These are phyloP conservation scores for Kwoniella newhampshirensis DNA, from an alignment of 768 basidiomycete genomes.

Conservation along the genomic window DNA sequence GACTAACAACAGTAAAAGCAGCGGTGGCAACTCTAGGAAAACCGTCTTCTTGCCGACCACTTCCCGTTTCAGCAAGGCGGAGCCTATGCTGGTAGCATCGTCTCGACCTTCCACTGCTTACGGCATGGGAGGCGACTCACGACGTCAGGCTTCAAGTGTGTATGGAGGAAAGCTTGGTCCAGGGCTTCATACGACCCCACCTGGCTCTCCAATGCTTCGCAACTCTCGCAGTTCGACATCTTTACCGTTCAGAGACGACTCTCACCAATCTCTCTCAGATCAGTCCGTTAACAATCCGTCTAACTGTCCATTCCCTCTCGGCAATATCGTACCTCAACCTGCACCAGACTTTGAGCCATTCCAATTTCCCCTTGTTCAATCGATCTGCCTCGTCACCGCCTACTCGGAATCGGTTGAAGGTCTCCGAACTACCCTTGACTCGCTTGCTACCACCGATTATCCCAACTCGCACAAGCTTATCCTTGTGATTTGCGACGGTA, in stretches of 20 bases:
- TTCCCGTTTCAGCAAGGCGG: slow-evolving; percentile 65
- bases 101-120: slow-evolving; percentile 52
- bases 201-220: slow-evolving; percentile 69
- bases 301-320: slow-evolving; percentile 87
- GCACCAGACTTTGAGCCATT: slow-evolving; percentile 88
- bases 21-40: slow-evolving; percentile 55
- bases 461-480: slow-evolving; percentile 97
- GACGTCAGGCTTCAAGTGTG: slow-evolving; percentile 55
- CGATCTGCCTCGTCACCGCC: slow-evolving; percentile 94
- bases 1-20: slow-evolving; percentile 66
- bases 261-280: slow-evolving; percentile 48
- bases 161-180: slow-evolving; percentile 55
- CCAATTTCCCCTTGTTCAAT: slow-evolving; percentile 89
- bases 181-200: slow-evolving; percentile 63
- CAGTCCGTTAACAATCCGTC: slow-evolving; percentile 22
- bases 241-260: slow-evolving; percentile 59
- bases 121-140: slow-evolving; percentile 35
- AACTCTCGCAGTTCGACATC: slow-evolving; percentile 82
- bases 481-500: slow-evolving; percentile 93
- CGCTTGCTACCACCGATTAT: slow-evolving; percentile 95
- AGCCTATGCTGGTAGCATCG: slow-evolving; percentile 59
- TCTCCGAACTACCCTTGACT: slow-evolving; percentile 95
- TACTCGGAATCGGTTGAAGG: slow-evolving; percentile 97
- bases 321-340: slow-evolving; percentile 87
- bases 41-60: slow-evolving; percentile 58